phyloP scores from a whole-genome alignment of 2,329 filamentous ascomycete species.

The Ceratocystis variospora region DNA sequence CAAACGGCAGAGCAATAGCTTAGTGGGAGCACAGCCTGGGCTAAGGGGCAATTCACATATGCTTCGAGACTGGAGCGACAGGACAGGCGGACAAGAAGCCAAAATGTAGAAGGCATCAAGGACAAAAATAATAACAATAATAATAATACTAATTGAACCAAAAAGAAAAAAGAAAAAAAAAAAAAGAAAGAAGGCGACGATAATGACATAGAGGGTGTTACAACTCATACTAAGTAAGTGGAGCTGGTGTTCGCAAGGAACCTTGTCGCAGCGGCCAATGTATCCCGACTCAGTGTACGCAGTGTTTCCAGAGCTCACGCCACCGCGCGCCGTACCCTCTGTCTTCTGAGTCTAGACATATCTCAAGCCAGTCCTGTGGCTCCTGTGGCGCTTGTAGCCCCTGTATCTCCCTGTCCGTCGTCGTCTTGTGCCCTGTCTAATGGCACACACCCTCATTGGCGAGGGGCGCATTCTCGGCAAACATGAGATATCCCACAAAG shows the following conservation, averaged over 20 bases:
- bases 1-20: constrained; percentile 3
- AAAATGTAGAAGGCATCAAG: constrained; percentile 17
- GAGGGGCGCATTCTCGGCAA: constrained; percentile 54
- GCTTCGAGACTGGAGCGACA: constrained; percentile 9
- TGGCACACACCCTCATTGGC: constrained; percentile 88
- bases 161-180: not conserved
- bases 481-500: constrained; percentile 74
- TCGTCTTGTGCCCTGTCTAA: constrained; percentile 30
- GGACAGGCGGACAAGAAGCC: constrained; percentile 10
- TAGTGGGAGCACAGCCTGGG: not conserved
- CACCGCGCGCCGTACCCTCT: not conserved
- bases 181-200: not conserved
- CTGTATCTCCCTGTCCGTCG: not conserved
- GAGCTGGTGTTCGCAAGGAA: not conserved
- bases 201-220: not conserved
- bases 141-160: not conserved
- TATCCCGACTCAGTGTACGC: not conserved
- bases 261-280: not conserved
- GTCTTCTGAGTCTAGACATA: not conserved
- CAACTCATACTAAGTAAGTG: not conserved
- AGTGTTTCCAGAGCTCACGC: not conserved
- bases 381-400: not conserved
- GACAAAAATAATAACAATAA: not conserved
- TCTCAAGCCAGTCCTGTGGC: not conserved
- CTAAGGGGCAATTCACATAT: constrained; percentile 10